Base-by-base conservation (phyloP, 805 yeast species). In the Ogataea neopini region DNA sequence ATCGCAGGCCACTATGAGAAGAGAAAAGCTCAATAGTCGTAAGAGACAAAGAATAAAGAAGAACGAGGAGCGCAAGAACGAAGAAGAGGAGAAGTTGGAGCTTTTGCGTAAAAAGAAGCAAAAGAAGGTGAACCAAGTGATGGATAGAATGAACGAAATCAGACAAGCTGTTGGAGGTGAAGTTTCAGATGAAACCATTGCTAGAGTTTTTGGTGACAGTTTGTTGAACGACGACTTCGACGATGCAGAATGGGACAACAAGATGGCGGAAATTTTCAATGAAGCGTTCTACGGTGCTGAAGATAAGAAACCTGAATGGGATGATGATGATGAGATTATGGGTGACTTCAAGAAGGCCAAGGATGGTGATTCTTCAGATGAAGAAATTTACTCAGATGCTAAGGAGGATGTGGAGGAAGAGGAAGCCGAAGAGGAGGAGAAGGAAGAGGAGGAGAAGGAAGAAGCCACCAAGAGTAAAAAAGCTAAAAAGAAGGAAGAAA, bases 221-320 rank as follows among this genome's bases (percentile, higher is more conserved):
- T 76, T 92, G 56, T 70, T 94, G 51, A 86, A 87, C 35, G 95
- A 86, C 43, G 98, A 94, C 61, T 94, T 88, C 64, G 89, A 88
- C 56, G 89, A 86, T 59, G 79, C 84, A 22, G 96, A 88, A 51
- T 94, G 98, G 98, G 98, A 94, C 65, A 71, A 67, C 48, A 82
- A 88, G 52, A 83, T 94, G 84, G 80, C 85, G 40, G 86, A 86
- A 61, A 80, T 92, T 26, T 94, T 94, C 64, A 80, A 89, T 61
- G 96, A 91, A 41, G 88, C 84, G 48, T 91, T 78, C 62, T 90
- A 91, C 58, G 73, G 73, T n/a, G 81, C 75, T 33, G 76, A 69
- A 13, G 71, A 62, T 22, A 66, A 61, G 7, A 84, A 83, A 56
- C 90, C 91, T n/a, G 74, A 75, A 22, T 83, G 86, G 83, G 79